These are phyloP conservation scores for Termitomyces sp. DNA, from an alignment of 768 basidiomycete species.

Conservation along the genomic window DNA sequence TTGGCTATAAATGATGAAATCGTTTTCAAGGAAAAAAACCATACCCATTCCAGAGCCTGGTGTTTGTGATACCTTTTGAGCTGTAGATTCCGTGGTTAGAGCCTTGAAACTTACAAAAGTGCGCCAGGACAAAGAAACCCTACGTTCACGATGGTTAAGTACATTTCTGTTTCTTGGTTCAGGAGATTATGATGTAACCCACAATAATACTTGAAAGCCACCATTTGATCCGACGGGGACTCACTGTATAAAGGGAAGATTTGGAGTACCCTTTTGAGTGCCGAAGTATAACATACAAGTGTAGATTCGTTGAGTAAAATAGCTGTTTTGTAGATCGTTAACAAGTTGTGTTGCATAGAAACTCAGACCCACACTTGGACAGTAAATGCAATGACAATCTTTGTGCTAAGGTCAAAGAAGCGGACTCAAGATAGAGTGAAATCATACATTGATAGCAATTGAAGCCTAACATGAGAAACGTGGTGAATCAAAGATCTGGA, in stretches of 20 bases:
- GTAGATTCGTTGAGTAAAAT: slow-evolving; percentile 34
- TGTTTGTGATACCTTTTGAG: background rate
- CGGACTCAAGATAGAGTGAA: background rate
- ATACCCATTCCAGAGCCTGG: slow-evolving; percentile 36
- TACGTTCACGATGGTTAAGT: background rate
- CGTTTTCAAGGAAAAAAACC: background rate
- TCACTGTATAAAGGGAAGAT: slow-evolving; percentile 22
- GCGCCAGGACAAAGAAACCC: slow-evolving; percentile 29
- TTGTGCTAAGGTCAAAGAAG: background rate
- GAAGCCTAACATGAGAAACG: slow-evolving; percentile 21
- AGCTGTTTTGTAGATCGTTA: slow-evolving; percentile 19
- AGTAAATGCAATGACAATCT: slow-evolving; percentile 36
- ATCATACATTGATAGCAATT: slow-evolving; percentile 30
- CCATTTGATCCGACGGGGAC: slow-evolving; percentile 24
- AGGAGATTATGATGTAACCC: background rate
- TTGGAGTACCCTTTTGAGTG: background rate
- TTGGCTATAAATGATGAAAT: background rate
- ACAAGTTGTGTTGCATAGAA: background rate
- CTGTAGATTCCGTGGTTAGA: background rate
- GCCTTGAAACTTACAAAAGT: slow-evolving; percentile 28
- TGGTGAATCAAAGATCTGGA: background rate
- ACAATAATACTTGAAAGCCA: slow-evolving; percentile 31
- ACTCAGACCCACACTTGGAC: slow-evolving; percentile 30
- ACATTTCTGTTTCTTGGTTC: background rate
- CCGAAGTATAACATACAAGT: slow-evolving; percentile 22